Percentiles rank a stretch among this genome's conserved stretches.
These are phyloP conservation scores for Lentinula boryana DNA, from an alignment of 768 basidiomycete genomes.

Conservation along the genomic window DNA sequence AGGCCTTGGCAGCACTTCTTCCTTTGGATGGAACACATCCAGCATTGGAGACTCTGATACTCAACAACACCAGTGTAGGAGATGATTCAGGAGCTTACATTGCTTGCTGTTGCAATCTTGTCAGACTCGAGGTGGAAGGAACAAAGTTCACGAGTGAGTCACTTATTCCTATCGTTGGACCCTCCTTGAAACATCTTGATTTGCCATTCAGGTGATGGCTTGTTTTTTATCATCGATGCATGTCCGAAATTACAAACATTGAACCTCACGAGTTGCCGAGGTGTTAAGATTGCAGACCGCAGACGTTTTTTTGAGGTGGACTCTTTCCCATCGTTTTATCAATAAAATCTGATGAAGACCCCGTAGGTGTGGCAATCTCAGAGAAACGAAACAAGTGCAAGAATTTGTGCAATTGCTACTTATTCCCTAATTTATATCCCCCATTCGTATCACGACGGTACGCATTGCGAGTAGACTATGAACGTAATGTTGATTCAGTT, in stretches of 20 bases:
- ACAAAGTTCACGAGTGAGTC: slow-evolving; percentile 56
- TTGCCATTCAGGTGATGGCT: slow-evolving; percentile 35
- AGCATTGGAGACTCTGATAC: slow-evolving; percentile 38
- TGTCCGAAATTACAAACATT: slow-evolving; percentile 48
- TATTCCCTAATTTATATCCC: not conserved
- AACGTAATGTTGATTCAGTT: not conserved
- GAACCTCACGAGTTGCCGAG: slow-evolving; percentile 63
- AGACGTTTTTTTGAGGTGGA: slow-evolving; percentile 62
- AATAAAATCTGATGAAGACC: not conserved
- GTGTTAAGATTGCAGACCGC: slow-evolving; percentile 51
- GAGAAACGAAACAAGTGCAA: not conserved
- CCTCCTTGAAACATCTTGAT: not conserved
- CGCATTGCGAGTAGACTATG: slow-evolving; percentile 21
- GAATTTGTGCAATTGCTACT: not conserved
- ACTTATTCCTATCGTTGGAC: too few relatives aligned
- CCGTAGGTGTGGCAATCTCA: slow-evolving; percentile 16
- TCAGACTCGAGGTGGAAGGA: slow-evolving; percentile 44
- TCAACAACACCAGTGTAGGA: slow-evolving; percentile 59
- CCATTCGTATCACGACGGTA: slow-evolving; percentile 9
- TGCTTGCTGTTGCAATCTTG: slow-evolving; percentile 42
- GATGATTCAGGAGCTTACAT: slow-evolving; percentile 51
- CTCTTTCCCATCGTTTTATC: not conserved
- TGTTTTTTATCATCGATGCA: slow-evolving; percentile 52
- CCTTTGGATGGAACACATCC: slow-evolving; percentile 27
- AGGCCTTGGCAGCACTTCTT: slow-evolving; percentile 45